Conservation (phyloP, 257 asterid species). For the Solanum sparsipilum region DNA sequence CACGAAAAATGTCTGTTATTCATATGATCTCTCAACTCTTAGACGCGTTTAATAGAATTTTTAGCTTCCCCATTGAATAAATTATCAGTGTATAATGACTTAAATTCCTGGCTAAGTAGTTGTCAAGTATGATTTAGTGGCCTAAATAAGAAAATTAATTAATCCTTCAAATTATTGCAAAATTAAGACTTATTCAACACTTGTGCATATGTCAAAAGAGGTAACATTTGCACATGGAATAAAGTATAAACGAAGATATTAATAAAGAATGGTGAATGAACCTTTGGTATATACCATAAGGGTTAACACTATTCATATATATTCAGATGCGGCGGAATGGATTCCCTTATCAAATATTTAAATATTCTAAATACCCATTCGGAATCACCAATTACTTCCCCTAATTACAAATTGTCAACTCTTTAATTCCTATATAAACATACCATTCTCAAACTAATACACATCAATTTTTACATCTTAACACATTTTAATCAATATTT, state of each 20-base stretch:
- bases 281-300: slow-evolving; percentile 17
- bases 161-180: background rate
- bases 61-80: background rate
- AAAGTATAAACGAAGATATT: background rate
- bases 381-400: background rate
- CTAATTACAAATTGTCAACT: background rate
- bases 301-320: background rate
- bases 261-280: background rate
- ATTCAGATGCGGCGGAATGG: slow-evolving; percentile 16
- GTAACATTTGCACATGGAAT: background rate
- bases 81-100: background rate
- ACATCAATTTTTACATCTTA: background rate
- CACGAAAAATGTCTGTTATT: too few relatives aligned
- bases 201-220: background rate
- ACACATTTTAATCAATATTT: background rate
- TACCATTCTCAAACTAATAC: background rate
- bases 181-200: background rate
- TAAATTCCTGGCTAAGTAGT: background rate
- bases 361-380: background rate
- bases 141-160: background rate
- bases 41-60: fast-evolving
- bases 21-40: background rate
- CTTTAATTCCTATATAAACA: background rate
- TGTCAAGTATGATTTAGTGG: background rate
- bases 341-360: background rate